phyloP scores from a whole-genome alignment of 805 yeast genomes.

The Kuraishia piskuri region DNA sequence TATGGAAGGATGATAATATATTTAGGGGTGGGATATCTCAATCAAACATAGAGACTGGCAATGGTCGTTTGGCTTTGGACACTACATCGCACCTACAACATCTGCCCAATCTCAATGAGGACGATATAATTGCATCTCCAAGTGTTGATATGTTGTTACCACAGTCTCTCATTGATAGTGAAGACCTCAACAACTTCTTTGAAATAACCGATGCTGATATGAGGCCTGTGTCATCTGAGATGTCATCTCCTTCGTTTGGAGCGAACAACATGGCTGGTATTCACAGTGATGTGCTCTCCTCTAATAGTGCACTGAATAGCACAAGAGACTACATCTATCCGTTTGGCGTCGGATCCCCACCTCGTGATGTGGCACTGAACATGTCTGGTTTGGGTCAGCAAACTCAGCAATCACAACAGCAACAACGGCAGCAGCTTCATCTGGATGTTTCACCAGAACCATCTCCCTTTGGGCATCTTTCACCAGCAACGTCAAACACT shows the following conservation, averaged over 20 bases:
- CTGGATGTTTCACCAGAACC: not conserved
- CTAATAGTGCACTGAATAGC: not conserved
- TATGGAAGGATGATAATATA: not conserved
- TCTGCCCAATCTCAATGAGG: not conserved
- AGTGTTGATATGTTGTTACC: slow-evolving; percentile 18
- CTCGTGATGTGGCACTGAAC: not conserved
- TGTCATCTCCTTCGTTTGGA: not conserved
- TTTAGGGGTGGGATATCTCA: not conserved
- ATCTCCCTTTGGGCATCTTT: not conserved
- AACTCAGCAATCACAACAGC: not conserved
- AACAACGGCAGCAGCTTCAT: not conserved
- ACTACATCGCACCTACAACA: not conserved
- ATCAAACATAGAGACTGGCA: not conserved
- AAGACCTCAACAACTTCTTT: slow-evolving; percentile 10
- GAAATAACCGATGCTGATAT: slow-evolving; percentile 2
- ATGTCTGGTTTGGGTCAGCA: not conserved
- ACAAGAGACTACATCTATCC: not conserved
- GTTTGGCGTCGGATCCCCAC: not conserved
- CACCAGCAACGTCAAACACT: not conserved
- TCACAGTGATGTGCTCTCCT: not conserved
- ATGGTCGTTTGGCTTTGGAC: not conserved
- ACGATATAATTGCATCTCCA: slow-evolving; percentile 1
- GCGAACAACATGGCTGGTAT: not conserved
- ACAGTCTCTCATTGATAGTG: slow-evolving; percentile 20
- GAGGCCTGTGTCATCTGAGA: not conserved